Conservation (phyloP, 2,329 filamentous ascomycete species). For the Hypoxylon sp. region DNA sequence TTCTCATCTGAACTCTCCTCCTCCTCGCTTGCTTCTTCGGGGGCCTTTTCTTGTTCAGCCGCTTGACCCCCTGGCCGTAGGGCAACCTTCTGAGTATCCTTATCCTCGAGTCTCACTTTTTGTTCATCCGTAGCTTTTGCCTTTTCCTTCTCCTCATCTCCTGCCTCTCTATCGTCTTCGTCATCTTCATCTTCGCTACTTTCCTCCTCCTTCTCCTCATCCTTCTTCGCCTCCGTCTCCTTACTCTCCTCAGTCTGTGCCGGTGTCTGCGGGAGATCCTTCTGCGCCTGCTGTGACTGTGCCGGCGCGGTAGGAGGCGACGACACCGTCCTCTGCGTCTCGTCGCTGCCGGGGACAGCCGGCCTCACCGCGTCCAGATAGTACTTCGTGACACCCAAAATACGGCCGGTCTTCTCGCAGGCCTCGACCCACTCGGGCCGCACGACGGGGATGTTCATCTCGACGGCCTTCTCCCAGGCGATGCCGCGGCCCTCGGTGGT, state of each 20-base stretch:
- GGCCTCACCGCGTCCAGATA: slow-evolving; percentile 85
- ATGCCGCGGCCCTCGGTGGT: slow-evolving; percentile 92
- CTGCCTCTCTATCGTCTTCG: slow-evolving; percentile 41
- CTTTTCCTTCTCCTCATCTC: slow-evolving; percentile 46
- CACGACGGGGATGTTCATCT: slow-evolving; percentile 98
- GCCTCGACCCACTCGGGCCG: slow-evolving; percentile 97
- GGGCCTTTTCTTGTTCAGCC: slow-evolving; percentile 47
- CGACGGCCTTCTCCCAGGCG: slow-evolving; percentile 95
- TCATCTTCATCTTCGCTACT: slow-evolving; percentile 27
- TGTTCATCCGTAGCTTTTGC: slow-evolving; percentile 63
- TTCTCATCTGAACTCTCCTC: slow-evolving; percentile 55
- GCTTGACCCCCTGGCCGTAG: slow-evolving; percentile 58
- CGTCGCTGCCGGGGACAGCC: slow-evolving; percentile 58
- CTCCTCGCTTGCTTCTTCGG: slow-evolving; percentile 52
- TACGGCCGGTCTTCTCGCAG: slow-evolving; percentile 93
- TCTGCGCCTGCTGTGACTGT: slow-evolving; percentile 46
- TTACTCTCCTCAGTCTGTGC: slow-evolving; percentile 41
- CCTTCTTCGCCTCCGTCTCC: slow-evolving; percentile 42
- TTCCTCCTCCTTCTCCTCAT: slow-evolving; percentile 33
- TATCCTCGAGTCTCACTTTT: slow-evolving; percentile 70
- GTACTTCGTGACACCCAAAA: slow-evolving; percentile 94
- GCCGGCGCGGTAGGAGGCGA: slow-evolving; percentile 48
- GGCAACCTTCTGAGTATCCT: slow-evolving; percentile 68
- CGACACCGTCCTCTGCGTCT: slow-evolving; percentile 26
- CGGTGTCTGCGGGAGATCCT: slow-evolving; percentile 52